phyloP scores from a whole-genome alignment of 495 filamentous ascomycete genomes.

The Bacidia rubella region DNA sequence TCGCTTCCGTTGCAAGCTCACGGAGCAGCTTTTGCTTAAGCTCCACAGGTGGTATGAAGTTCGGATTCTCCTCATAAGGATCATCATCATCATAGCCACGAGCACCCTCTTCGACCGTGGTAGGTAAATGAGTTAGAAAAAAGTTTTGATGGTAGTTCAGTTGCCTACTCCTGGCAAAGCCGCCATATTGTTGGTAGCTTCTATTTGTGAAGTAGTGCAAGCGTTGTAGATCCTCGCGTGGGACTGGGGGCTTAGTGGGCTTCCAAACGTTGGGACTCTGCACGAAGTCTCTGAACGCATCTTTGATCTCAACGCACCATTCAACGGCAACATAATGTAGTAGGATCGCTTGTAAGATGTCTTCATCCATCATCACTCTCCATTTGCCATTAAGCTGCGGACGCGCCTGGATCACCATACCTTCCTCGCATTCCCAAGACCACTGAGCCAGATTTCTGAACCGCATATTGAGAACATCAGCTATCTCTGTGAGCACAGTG shows the following conservation, averaged over 20 bases:
- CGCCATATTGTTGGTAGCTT: slow-evolving; percentile 18
- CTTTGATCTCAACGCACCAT: slow-evolving; percentile 45
- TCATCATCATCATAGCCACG: slow-evolving; percentile 25
- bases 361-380: slow-evolving; percentile 52
- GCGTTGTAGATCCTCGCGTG: slow-evolving; percentile 31
- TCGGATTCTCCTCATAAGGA: slow-evolving; percentile 13
- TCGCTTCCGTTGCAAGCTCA: slow-evolving; percentile 46
- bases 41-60: slow-evolving; percentile 17
- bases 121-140: slow-evolving; percentile 40
- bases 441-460: slow-evolving; percentile 43
- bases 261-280: slow-evolving; percentile 28
- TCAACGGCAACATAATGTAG: slow-evolving; percentile 49
- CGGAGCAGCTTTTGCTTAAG: slow-evolving; percentile 50
- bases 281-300: slow-evolving; percentile 24
- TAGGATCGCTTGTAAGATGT: slow-evolving; percentile 50
- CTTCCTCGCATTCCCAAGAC: slow-evolving; percentile 38
- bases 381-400: slow-evolving; percentile 49
- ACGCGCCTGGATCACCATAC: slow-evolving; percentile 43
- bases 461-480: slow-evolving; percentile 56
- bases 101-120: slow-evolving; percentile 16
- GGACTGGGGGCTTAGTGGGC: slow-evolving; percentile 26
- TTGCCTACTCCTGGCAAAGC: slow-evolving; percentile 19
- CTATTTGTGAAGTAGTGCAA: slow-evolving; percentile 32
- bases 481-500: slow-evolving; percentile 43
- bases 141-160: slow-evolving; percentile 33